Evolutionary conservation across 345 rosid species (phyloP).

Genomic region (Heritiera fomes): DNA sequence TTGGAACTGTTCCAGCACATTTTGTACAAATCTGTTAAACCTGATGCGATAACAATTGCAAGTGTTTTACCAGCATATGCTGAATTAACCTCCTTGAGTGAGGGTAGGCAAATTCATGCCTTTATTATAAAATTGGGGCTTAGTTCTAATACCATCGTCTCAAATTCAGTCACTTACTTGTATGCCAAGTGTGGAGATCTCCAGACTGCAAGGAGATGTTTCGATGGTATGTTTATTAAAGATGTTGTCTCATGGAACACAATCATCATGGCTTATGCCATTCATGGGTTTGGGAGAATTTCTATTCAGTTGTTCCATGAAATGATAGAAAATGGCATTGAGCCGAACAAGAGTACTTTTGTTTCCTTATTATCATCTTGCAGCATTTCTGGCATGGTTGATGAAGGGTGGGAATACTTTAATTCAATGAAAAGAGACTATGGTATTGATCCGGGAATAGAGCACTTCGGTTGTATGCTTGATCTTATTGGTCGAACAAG

Average conservation of each 20-base stretch:
- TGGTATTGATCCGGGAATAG: slow-evolving; percentile 67
- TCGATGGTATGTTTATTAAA: slow-evolving; percentile 43
- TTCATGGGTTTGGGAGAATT: slow-evolving; percentile 59
- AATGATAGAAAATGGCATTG: slow-evolving; percentile 48
- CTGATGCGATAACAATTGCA: slow-evolving; percentile 61
- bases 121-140: slow-evolving; percentile 42
- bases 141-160: slow-evolving; percentile 41
- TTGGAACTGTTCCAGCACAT: slow-evolving; percentile 52
- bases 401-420: slow-evolving; percentile 71
- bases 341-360: slow-evolving; percentile 69
- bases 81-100: slow-evolving; percentile 48
- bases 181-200: slow-evolving; percentile 78
- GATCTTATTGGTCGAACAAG: slow-evolving; percentile 73
- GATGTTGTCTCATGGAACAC: slow-evolving; percentile 78
- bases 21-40: slow-evolving; percentile 37
- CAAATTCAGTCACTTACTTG: slow-evolving; percentile 64
- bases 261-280: slow-evolving; percentile 70
- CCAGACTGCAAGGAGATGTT: slow-evolving; percentile 53
- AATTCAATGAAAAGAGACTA: slow-evolving; percentile 58
- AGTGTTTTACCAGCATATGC: slow-evolving; percentile 70
- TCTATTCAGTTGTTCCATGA: slow-evolving; percentile 49
- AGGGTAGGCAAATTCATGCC: slow-evolving; percentile 61
- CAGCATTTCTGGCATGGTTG: slow-evolving; percentile 69
- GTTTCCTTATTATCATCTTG: slow-evolving; percentile 65
- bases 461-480: slow-evolving; percentile 72